phyloP scores from a whole-genome alignment of 2,329 filamentous ascomycete genomes.

The Scytalidium lignicola region DNA sequence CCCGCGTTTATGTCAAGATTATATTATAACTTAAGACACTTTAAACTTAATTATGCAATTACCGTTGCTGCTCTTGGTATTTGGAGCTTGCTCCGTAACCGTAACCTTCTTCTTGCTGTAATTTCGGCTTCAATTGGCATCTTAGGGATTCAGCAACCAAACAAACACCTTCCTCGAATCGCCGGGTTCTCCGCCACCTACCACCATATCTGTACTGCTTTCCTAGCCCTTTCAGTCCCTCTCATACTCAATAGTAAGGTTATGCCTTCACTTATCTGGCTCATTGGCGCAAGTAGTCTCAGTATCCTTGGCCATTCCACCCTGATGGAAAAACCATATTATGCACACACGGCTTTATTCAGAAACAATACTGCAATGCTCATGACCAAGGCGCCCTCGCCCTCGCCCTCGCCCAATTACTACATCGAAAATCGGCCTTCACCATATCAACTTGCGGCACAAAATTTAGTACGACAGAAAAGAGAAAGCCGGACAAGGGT shows the following conservation, averaged over 20 bases:
- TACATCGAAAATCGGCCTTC: not conserved
- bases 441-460: too few relatives aligned
- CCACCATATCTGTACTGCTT: not conserved
- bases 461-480: not conserved
- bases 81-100: not conserved
- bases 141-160: not conserved
- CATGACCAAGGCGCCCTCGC: too few relatives aligned
- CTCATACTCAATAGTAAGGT: not conserved
- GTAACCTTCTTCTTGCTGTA: not conserved
- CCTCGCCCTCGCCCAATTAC: not conserved
- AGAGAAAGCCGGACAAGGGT: too few relatives aligned
- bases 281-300: not conserved
- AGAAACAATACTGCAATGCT: not conserved
- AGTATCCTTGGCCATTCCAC: not conserved
- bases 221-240: not conserved
- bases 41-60: not conserved
- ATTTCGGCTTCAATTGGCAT: not conserved
- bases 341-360: not conserved
- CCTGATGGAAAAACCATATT: not conserved
- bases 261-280: not conserved
- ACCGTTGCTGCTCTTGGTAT: not conserved
- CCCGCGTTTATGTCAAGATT: not conserved
- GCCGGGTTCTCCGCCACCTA: not conserved
- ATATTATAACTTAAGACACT: not conserved
- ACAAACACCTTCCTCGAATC: not conserved